Evolutionary conservation across 202 grass and related monocot genomes (phyloP).

Genomic region (Carex sylvatica): DNA sequence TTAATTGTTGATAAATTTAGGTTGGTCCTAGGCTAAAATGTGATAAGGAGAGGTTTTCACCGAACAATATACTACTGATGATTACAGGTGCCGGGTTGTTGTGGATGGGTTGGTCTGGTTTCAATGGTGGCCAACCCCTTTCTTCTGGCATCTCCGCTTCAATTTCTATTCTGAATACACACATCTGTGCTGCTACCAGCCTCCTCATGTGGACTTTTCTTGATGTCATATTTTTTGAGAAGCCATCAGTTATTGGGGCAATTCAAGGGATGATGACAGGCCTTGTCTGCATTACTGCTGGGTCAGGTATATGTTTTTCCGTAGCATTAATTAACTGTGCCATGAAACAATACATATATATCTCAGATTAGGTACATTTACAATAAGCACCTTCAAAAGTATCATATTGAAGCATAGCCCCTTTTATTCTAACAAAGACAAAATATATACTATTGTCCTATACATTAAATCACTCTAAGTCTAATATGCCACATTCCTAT

Average conservation of each 20-base stretch:
- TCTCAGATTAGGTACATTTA: too few species aligned
- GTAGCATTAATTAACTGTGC: background rate
- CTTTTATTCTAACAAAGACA: too few species aligned
- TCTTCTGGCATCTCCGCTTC: conserved; percentile 52
- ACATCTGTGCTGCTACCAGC: conserved; percentile 71
- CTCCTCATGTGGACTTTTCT: conserved; percentile 78
- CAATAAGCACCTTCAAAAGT: too few species aligned
- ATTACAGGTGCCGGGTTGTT: conserved; percentile 71
- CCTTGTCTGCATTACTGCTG: conserved; percentile 77
- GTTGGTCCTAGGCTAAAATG: conserved; percentile 70
- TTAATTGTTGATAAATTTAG: conserved; percentile 16
- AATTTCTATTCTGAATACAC: conserved; percentile 72
- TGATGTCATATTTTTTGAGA: conserved; percentile 62
- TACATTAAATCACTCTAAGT: too few species aligned
- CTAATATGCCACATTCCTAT: background rate
- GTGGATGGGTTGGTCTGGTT: conserved; percentile 85
- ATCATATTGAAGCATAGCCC: too few species aligned
- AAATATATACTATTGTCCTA: too few species aligned
- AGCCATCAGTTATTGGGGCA: conserved; percentile 75
- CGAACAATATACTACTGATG: conserved; percentile 81
- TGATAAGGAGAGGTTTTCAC: conserved; percentile 63
- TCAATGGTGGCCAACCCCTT: conserved; percentile 70
- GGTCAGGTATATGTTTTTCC: conserved; percentile 39
- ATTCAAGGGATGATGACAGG: conserved; percentile 87
- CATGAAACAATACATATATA: too few species aligned